A percentile compares a stretch with the other conserved stretches of the same genome.
These are phyloP conservation scores for Leptoxyphium fumago DNA, from an alignment of 2,329 filamentous ascomycete genomes.

Conservation along the genomic window DNA sequence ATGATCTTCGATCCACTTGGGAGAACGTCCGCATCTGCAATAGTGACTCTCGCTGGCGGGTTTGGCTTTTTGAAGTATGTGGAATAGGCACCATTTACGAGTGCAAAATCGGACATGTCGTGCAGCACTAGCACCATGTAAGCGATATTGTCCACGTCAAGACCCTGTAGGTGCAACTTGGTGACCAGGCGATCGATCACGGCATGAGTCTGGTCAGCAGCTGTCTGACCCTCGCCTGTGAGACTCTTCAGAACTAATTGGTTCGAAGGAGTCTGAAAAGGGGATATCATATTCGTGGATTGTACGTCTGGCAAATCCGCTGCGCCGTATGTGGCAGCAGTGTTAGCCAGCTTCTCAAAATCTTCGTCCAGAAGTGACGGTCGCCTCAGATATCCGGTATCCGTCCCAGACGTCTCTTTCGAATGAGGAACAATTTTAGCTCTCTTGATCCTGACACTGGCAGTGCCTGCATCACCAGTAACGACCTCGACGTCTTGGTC, in stretches of 20 bases:
- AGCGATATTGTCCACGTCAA: slow-evolving; percentile 17
- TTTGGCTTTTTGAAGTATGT: slow-evolving; percentile 61
- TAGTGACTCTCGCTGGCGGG: slow-evolving; percentile 71
- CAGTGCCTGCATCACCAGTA: slow-evolving; percentile 59
- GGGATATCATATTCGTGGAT: not conserved
- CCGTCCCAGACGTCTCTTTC: not conserved
- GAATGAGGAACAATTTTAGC: not conserved
- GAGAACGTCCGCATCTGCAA: slow-evolving; percentile 58
- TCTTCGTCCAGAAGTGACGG: slow-evolving; percentile 53
- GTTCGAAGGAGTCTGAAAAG: not conserved
- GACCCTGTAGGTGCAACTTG: slow-evolving; percentile 14
- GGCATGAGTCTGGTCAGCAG: slow-evolving; percentile 25
- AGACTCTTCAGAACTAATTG: slow-evolving; percentile 14
- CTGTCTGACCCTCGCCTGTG: slow-evolving; percentile 20
- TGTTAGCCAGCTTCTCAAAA: slow-evolving; percentile 31
- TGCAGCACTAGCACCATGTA: slow-evolving; percentile 54
- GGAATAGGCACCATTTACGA: slow-evolving; percentile 62
- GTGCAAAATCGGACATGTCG: slow-evolving; percentile 63
- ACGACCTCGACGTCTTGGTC: slow-evolving; percentile 40
- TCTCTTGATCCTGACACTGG: slow-evolving; percentile 49
- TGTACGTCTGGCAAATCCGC: too few relatives aligned
- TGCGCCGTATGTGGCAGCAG: not conserved
- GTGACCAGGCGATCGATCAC: slow-evolving; percentile 24
- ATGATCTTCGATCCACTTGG: slow-evolving; percentile 47
- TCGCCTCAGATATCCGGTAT: slow-evolving; percentile 29